Percentiles rank a stretch among this genome's conserved stretches.
These are phyloP conservation scores for Warburgia ugandensis DNA, from an alignment of 164 flowering plant species.

Conservation along the genomic window DNA sequence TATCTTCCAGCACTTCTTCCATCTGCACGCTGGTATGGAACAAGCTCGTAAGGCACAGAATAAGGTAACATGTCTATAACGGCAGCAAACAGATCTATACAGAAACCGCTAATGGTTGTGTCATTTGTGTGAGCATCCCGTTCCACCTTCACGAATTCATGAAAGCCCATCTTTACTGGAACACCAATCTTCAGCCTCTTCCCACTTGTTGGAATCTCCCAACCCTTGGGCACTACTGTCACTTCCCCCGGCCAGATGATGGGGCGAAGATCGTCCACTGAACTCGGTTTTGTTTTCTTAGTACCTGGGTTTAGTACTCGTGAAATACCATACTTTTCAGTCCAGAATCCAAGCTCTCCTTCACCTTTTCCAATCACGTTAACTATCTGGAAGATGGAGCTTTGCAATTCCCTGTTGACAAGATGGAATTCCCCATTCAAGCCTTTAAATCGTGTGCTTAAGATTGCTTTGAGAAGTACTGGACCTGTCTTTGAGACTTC, in stretches of 20 bases:
- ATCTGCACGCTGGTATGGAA: slow-evolving; percentile 17
- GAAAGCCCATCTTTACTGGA: slow-evolving; percentile 22
- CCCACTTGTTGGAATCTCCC: slow-evolving; percentile 21
- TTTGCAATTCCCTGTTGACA: slow-evolving; percentile 6
- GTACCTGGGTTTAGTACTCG: background rate
- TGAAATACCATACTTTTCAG: slow-evolving; percentile 7
- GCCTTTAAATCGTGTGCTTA: slow-evolving; percentile 19
- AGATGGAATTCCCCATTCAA: slow-evolving; percentile 23
- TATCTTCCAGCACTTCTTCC: slow-evolving; percentile 17
- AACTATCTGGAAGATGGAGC: slow-evolving; percentile 10
- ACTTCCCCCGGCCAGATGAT: slow-evolving; percentile 28
- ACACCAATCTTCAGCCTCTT: slow-evolving; percentile 29
- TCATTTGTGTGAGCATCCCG: slow-evolving; percentile 6
- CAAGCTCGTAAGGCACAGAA: slow-evolving; percentile 14
- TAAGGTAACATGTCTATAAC: slow-evolving; percentile 17
- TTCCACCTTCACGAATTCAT: slow-evolving; percentile 18
- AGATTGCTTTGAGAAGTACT: slow-evolving; percentile 15
- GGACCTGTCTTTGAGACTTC: slow-evolving; percentile 19
- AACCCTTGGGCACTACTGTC: slow-evolving; percentile 16
- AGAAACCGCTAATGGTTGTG: slow-evolving; percentile 12
- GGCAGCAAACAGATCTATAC: slow-evolving; percentile 20
- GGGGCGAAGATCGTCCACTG: background rate
- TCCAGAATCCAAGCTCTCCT: slow-evolving; percentile 17
- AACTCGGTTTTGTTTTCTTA: background rate
- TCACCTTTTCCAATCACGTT: slow-evolving; percentile 22